Conservation (phyloP, 2,329 filamentous ascomycete species). For the Arthroderma sp. region DNA sequence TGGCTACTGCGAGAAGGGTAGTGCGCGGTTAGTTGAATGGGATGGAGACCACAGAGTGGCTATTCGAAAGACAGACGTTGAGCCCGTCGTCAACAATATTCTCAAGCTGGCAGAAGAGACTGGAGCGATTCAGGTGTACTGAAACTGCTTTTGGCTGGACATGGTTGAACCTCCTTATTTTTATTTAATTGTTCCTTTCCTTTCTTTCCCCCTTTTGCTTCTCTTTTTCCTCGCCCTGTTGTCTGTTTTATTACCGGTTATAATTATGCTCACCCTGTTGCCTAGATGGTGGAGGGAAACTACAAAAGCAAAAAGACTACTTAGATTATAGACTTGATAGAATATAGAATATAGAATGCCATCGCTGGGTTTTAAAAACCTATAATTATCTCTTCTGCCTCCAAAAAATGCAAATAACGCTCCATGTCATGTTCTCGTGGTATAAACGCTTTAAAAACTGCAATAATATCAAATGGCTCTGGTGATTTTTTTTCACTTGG, state of each 20-base stretch:
- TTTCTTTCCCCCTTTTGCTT: too few species aligned
- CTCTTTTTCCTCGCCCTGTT: too few species aligned
- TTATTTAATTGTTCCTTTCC: too few species aligned
- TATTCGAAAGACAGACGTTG: constrained; percentile 53
- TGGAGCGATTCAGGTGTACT: background rate
- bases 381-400: background rate
- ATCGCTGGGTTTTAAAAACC: background rate
- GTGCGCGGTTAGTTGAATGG: constrained; percentile 54
- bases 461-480: background rate
- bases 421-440: background rate
- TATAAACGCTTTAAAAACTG: background rate
- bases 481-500: constrained; percentile 10
- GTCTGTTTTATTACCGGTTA: too few species aligned
- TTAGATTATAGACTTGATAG: background rate
- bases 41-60: constrained; percentile 59
- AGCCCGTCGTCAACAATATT: constrained; percentile 27
- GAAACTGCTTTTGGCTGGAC: too few species aligned
- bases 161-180: too few species aligned
- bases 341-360: background rate
- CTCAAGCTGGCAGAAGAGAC: constrained; percentile 5
- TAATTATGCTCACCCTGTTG: too few species aligned
- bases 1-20: constrained; percentile 46
- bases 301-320: too few species aligned
- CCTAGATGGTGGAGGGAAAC: too few species aligned
- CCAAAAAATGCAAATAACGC: background rate